Base-by-base conservation (phyloP, 805 yeast species). In the Clavispora carvajalis region DNA sequence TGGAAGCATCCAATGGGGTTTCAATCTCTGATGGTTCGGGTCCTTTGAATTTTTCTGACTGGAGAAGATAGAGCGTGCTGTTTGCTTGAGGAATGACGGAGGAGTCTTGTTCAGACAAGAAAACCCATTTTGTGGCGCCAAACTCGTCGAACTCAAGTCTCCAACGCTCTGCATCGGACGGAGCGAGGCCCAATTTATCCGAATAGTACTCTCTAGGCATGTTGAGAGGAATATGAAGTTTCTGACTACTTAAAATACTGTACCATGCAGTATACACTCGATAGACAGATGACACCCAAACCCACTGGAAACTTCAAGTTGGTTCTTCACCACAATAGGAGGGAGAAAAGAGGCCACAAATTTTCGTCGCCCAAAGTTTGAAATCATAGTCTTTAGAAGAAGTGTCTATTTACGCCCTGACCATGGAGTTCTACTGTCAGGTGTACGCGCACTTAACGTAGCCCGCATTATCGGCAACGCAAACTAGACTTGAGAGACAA, bases 111-210 rank as follows among this genome's bases (percentile, higher is more conserved):
- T 60, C 62, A 0, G 61, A 53, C 9, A 78, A 51, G 54, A 80
- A 91, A 22, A 76, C 80, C 99, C 99, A 91, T 33, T 75, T 72
- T 54, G 86, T 87, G 15, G 84, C 72, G 12, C 99, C 99, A 11
- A 82, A 62, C 25, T 76, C 75, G 45, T 82, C 82, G 1, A 83
- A 75, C 15, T 75, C 59, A 22, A 91, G 69, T 46, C 95, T 70
- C 99, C 99, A 91, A 11, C 77, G 69, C 1, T 59, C 48, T 2
- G 75, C 73, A 47, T 93, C 95, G 0, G 97, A 84, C 29, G 63
- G 69, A 0, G 80, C 80, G 7, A 86, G 55, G 0, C 85, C 85
- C 10, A 85, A 57, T 17, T 61, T 51, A n/a, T 91, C 97, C 0
- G 96, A 85, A 53, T 82, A 83, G 39, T 57, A 60, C 58, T 25